phyloP scores from a whole-genome alignment of 345 rosid species.

The Acer saccharum region DNA sequence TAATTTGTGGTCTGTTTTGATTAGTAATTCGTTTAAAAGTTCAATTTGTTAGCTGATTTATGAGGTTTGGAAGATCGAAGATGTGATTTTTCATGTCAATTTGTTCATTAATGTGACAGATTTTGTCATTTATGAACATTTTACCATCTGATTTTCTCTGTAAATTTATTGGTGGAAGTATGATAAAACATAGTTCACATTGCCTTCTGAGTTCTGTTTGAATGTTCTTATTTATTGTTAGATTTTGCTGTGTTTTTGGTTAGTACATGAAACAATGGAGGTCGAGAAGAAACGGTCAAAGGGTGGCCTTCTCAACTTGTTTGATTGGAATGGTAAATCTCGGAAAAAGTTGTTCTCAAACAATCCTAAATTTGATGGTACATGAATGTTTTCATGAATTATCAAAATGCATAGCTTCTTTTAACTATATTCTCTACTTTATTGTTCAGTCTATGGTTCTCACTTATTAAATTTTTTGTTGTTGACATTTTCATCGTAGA shows the following conservation, averaged over 20 bases:
- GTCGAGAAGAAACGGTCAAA: conserved; percentile 65
- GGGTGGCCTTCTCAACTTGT: conserved; percentile 68
- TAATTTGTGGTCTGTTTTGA: no score
- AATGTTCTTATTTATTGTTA: no score
- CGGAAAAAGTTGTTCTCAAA: conserved; percentile 66
- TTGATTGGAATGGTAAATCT: conserved; percentile 91
- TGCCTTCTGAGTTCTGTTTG: no score
- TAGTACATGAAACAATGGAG: conserved; percentile 59
- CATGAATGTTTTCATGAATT: conserved; percentile 4
- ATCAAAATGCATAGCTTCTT: neutral
- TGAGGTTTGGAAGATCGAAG: no score
- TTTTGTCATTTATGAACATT: no score
- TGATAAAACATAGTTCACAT: no score
- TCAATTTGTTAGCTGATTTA: no score
- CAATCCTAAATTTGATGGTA: conserved; percentile 52
- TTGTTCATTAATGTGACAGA: no score
- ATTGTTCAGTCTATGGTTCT: no score
- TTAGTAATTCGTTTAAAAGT: no score
- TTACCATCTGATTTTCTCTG: neutral
- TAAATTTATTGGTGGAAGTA: neutral
- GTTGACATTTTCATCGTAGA: conserved; percentile 28
- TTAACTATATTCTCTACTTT: neutral
- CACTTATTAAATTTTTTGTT: neutral
- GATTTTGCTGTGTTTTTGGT: neutral
- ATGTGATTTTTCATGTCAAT: no score